Conservation (phyloP, 495 filamentous ascomycete species). For the Bacidia rubella region DNA sequence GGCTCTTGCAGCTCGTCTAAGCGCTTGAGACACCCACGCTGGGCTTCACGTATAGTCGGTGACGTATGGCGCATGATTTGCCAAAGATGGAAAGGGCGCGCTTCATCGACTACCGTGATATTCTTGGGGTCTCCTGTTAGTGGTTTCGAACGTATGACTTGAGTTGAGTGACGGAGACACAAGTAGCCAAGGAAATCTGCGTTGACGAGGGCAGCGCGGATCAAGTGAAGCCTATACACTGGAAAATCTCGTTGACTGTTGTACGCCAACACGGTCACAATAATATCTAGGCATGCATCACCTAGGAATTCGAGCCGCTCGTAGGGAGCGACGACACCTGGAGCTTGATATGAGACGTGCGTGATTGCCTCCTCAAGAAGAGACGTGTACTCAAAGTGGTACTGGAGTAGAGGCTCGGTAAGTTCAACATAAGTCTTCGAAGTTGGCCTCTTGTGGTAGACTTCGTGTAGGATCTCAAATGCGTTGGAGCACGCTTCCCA, state of each 20-base stretch:
- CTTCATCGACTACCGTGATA: constrained; percentile 8
- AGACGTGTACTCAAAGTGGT: constrained; percentile 54
- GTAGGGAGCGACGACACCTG: constrained; percentile 43
- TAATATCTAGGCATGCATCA: constrained; percentile 70
- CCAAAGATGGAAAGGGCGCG: constrained; percentile 38
- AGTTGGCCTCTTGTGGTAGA: constrained; percentile 14
- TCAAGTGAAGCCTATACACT: constrained; percentile 53
- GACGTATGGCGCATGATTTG: constrained; percentile 51
- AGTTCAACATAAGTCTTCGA: constrained; percentile 18
- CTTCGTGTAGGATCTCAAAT: constrained; percentile 22
- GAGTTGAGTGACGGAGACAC: constrained; percentile 37
- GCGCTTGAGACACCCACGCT: constrained; percentile 31
- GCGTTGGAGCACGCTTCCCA: constrained; percentile 34
- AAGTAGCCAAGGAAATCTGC: constrained; percentile 80
- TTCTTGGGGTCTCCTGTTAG: constrained; percentile 13
- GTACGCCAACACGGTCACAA: constrained; percentile 48
- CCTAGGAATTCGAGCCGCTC: constrained; percentile 87
- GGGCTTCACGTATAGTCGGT: constrained; percentile 27
- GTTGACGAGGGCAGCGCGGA: constrained; percentile 70
- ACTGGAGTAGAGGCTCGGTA: constrained; percentile 49
- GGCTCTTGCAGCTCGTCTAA: constrained; percentile 34
- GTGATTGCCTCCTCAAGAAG: constrained; percentile 79
- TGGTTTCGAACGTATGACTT: constrained; percentile 14
- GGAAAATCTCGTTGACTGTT: constrained; percentile 32
- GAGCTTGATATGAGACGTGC: constrained; percentile 51